Evolutionary conservation across 345 rosid genomes (phyloP), one percentile per base, ranked within the genome.

Genomic region (Syzygium aromaticum): DNA sequence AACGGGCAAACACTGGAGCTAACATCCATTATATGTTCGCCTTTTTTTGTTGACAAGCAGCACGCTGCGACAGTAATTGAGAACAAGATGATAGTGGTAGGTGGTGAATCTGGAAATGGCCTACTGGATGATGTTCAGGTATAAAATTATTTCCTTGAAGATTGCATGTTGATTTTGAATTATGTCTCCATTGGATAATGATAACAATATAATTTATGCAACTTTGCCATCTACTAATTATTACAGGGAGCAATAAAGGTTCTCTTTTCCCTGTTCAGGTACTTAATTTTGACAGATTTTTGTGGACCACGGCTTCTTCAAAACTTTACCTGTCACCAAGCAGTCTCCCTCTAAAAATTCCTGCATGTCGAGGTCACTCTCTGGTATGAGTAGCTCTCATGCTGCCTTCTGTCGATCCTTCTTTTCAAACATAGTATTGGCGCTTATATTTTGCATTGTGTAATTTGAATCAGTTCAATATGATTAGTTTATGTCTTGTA

Each of bases 91-190:
- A 93, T 98, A 64, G 97, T 95, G 67, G 97, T 95, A 87, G 99
- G 99, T 86, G 99, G 99, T 43, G 99, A 98, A 91, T 93, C 98
- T 85, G 94, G 94, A 86, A 93, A 88, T 85, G 97, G 96, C 88
- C 88, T 96, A 86, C 91, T 98, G 89, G 99, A 94, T 92, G 99
- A 98, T 93, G 97, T 96, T 63, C 98, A 96, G 98, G 99, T 98
- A 94, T 77, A 86, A 51, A 27, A 30, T 67, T 67, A 33, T 33
- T 33, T 38, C 80, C 49, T 73, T 73, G 80, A 73, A 38, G 3
- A 73, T 73, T 38, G 53, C 77, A 52, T 43, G 78, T 15, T 61
- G 67, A 51, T n/a, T 43, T 57, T 30, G 43, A 56, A 21, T 38
- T 16, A 38, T 51, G 51, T 49, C 84, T 80, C 12, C 78, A 28